Evolutionary conservation across 306 rosid genomes (phyloP).

Genomic region (Fragaria vesca): DNA sequence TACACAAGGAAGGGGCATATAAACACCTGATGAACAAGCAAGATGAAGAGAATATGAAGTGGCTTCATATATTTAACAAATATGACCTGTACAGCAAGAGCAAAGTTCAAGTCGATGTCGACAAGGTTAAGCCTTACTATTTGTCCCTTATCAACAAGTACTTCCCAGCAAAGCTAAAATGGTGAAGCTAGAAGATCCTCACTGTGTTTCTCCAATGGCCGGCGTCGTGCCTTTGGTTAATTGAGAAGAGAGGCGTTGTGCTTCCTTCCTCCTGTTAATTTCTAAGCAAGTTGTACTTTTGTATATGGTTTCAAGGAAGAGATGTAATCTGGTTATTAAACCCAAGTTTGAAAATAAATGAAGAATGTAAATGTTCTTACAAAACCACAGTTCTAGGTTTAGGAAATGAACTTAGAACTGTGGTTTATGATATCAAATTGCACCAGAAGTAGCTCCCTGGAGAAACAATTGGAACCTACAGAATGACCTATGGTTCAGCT

Average conservation of each 20-base stretch:
- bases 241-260: not conserved
- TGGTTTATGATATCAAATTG: no score
- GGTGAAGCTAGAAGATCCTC: not conserved
- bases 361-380: not conserved
- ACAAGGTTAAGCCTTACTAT: not conserved
- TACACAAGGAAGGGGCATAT: conserved; percentile 1
- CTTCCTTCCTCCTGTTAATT: not conserved
- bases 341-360: not conserved
- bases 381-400: no score
- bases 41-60: conserved; percentile 5
- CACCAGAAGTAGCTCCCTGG: no score
- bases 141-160: not conserved
- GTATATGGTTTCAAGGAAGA: not conserved
- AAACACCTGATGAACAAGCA: conserved; percentile 4
- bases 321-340: not conserved
- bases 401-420: not conserved
- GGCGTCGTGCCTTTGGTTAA: not conserved
- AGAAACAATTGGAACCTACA: no score
- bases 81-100: conserved; percentile 6
- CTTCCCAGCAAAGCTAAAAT: conserved; percentile 9
- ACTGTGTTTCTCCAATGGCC: not conserved
- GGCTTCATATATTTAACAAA: not conserved
- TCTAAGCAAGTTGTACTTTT: not conserved
- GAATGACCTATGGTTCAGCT: no score
- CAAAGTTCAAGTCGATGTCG: not conserved